A percentile compares a stretch with the other conserved stretches of the same genome.
Conservation (phyloP, 768 basidiomycete genomes). For the Psilocybe sp. region DNA sequence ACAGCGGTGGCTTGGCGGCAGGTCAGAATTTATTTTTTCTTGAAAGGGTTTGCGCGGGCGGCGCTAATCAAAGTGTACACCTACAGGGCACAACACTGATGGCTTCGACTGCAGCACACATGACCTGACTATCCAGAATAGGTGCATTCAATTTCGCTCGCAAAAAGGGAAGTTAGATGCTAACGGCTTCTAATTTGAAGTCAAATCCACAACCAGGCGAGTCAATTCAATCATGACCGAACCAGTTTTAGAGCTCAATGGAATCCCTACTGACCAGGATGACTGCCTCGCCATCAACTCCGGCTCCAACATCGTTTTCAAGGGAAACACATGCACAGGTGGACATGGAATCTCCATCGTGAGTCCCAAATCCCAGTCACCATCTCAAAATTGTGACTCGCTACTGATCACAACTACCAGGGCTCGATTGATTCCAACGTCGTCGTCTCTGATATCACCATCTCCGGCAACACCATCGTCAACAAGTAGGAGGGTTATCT, state of each 20-base stretch:
- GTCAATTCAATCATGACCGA: slow-evolving; percentile 9
- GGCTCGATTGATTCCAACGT: slow-evolving; percentile 51
- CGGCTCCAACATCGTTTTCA: slow-evolving; percentile 44
- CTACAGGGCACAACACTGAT: slow-evolving; percentile 40
- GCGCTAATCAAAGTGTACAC: neutral
- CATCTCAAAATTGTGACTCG: neutral
- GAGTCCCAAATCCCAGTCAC: neutral
- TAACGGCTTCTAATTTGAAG: slow-evolving; percentile 11
- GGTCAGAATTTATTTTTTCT: slow-evolving; percentile 10
- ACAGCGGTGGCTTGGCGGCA: slow-evolving; percentile 36
- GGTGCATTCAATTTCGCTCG: slow-evolving; percentile 24
- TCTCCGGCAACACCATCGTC: slow-evolving; percentile 50
- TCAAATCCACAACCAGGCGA: slow-evolving; percentile 33
- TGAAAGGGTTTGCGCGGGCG: neutral
- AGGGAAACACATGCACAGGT: slow-evolving; percentile 49
- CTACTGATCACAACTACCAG: slow-evolving; percentile 22
- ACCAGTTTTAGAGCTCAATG: neutral
- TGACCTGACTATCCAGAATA: slow-evolving; percentile 36
- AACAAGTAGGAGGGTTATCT: slow-evolving; percentile 39
- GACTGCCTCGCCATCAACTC: slow-evolving; percentile 60
- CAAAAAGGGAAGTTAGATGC: too few species aligned
- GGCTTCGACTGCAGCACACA: slow-evolving; percentile 43
- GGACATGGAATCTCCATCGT: slow-evolving; percentile 69
- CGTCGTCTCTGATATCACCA: slow-evolving; percentile 43
- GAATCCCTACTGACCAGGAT: slow-evolving; percentile 30